Conservation (phyloP, 306 rosid genomes). For the Prunus mongolica region DNA sequence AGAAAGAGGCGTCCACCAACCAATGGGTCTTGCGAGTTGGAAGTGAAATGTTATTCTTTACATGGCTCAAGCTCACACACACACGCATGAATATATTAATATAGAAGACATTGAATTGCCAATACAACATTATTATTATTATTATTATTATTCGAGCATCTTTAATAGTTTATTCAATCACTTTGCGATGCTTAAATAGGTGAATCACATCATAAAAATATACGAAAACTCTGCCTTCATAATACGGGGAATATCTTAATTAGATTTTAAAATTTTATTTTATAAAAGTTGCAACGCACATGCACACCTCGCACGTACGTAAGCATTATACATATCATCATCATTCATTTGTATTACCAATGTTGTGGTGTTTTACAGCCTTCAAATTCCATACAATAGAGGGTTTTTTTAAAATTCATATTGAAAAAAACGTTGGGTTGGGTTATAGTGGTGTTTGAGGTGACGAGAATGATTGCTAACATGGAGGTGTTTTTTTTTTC, state of each 20-base stretch:
- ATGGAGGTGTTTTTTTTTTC: neutral
- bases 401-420: too few species aligned
- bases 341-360: neutral
- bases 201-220: neutral
- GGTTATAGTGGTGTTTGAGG: conserved; percentile 22
- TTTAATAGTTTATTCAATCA: too few species aligned
- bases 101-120: too few species aligned
- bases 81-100: too few species aligned
- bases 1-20: too few species aligned
- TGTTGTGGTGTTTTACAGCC: neutral
- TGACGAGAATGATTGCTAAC: conserved; percentile 34
- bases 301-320: neutral
- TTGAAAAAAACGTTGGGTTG: neutral
- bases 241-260: conserved; percentile 1
- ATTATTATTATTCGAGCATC: too few species aligned
- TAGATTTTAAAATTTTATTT: neutral
- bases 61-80: too few species aligned
- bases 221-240: neutral
- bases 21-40: too few species aligned
- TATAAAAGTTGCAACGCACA: conserved; percentile 8
- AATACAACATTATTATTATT: neutral
- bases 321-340: neutral
- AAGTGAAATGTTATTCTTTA: too few species aligned
- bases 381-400: neutral
- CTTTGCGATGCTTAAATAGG: accelerated